A percentile compares a stretch with the other conserved stretches of the same genome.
These are phyloP conservation scores for Diaporthe citri DNA, from an alignment of 2,329 filamentous ascomycete species.

Conservation along the genomic window DNA sequence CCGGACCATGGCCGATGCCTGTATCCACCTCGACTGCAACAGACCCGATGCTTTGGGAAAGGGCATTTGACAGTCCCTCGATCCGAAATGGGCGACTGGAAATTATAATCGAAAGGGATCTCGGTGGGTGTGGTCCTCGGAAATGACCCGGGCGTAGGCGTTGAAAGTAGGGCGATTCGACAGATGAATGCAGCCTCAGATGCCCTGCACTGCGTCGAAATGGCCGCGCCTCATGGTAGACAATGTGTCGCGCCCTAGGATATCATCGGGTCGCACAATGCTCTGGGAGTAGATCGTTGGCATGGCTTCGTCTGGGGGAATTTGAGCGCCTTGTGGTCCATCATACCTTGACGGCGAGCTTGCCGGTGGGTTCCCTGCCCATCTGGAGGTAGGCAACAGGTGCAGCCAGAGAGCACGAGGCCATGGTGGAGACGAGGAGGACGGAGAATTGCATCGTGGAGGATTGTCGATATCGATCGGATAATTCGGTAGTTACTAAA, in stretches of 20 bases:
- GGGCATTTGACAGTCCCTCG: background rate
- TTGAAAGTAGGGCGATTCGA: slow-evolving; percentile 3
- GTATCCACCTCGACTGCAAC: slow-evolving; percentile 13
- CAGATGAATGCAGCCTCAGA: background rate
- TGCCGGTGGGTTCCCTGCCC: slow-evolving; percentile 32
- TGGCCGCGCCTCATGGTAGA: slow-evolving; percentile 27
- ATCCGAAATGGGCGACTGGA: slow-evolving; percentile 1
- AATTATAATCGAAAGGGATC: background rate
- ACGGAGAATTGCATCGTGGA: slow-evolving; percentile 36
- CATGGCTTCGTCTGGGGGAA: background rate
- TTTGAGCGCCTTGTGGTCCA: background rate
- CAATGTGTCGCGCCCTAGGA: slow-evolving; percentile 34
- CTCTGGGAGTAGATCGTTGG: slow-evolving; percentile 17
- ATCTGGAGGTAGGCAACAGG: slow-evolving; percentile 27
- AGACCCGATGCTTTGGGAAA: slow-evolving; percentile 22
- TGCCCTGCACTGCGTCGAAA: slow-evolving; percentile 12
- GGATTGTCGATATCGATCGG: slow-evolving; percentile 15
- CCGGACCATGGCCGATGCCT: slow-evolving; percentile 6
- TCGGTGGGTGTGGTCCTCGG: slow-evolving; percentile 1
- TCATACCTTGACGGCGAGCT: slow-evolving; percentile 37
- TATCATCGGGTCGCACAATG: slow-evolving; percentile 36
- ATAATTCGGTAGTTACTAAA: background rate
- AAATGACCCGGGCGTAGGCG: slow-evolving; percentile 9
- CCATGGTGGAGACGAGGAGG: slow-evolving; percentile 27
- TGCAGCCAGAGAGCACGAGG: slow-evolving; percentile 29